These are phyloP conservation scores for Corymbia maculata DNA, from an alignment of 345 rosid species.

Conservation along the genomic window DNA sequence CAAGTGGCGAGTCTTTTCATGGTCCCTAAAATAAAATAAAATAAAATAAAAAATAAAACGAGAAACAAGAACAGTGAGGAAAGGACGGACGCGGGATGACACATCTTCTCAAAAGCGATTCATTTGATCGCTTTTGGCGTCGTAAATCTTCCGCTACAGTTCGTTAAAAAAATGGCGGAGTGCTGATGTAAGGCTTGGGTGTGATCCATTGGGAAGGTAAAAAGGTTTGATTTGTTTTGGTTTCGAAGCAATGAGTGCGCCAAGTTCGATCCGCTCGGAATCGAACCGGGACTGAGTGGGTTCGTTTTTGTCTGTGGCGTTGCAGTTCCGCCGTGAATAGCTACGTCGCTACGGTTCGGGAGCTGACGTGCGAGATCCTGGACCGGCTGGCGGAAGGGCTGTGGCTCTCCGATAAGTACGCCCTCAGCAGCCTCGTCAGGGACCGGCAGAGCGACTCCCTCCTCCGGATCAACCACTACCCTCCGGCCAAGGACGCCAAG, in stretches of 20 bases:
- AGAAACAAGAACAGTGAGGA: neutral
- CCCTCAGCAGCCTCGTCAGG: constrained; percentile 57
- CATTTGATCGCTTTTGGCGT: neutral
- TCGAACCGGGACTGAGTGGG: neutral
- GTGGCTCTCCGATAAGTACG: constrained; percentile 38
- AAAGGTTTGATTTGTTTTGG: neutral
- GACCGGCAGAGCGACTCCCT: constrained; percentile 69
- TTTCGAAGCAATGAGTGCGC: neutral
- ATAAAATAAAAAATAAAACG: too few relatives aligned
- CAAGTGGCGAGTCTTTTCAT: neutral
- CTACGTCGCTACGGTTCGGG: constrained; percentile 50
- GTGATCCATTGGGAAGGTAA: neutral
- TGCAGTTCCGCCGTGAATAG: constrained; percentile 59
- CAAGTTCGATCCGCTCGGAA: neutral
- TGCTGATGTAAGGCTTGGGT: neutral
- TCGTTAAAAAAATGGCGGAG: neutral
- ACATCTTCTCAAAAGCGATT: neutral
- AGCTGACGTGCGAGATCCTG: constrained; percentile 61
- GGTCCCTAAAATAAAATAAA: neutral
- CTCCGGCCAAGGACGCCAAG: constrained; percentile 13
- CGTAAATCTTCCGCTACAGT: neutral
- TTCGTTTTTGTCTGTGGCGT: neutral
- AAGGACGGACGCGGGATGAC: neutral
- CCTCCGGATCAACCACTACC: constrained; percentile 78
- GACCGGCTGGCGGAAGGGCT: constrained; percentile 77